Percentiles rank a stretch among this genome's conserved stretches.
Evolutionary conservation across 2,329 filamentous ascomycete species (phyloP).

Genomic region (Beauveria asiatica): DNA sequence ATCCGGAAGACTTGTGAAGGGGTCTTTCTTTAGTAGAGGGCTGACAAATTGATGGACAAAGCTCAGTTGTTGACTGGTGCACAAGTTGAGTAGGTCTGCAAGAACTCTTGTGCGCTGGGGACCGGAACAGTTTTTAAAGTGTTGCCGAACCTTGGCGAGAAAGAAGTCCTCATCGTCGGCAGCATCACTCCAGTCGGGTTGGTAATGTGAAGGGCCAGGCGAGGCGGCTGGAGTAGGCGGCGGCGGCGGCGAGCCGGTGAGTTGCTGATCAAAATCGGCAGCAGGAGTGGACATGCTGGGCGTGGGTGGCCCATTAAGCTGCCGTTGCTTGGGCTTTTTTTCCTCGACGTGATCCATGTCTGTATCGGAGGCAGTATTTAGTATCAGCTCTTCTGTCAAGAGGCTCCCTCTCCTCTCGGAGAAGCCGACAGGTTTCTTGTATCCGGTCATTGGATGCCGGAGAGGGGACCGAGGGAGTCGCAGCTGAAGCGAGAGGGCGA

Average conservation of each 20-base stretch:
- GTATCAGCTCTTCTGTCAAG: slow-evolving; percentile 47
- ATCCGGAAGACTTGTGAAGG: slow-evolving; percentile 84
- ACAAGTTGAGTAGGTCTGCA: slow-evolving; percentile 83
- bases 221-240: slow-evolving; percentile 59
- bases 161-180: slow-evolving; percentile 78
- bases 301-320: slow-evolving; percentile 50
- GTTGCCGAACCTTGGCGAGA: slow-evolving; percentile 66
- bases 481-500: not conserved
- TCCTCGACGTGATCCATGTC: slow-evolving; percentile 40
- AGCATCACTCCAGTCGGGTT: slow-evolving; percentile 66
- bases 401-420: slow-evolving; percentile 53
- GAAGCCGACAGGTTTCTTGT: slow-evolving; percentile 47
- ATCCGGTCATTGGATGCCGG: slow-evolving; percentile 30
- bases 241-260: slow-evolving; percentile 53
- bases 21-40: slow-evolving; percentile 89
- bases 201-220: slow-evolving; percentile 51
- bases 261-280: slow-evolving; percentile 52
- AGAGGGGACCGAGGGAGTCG: not conserved
- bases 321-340: slow-evolving; percentile 40
- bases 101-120: slow-evolving; percentile 73
- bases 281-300: slow-evolving; percentile 59
- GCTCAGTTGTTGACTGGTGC: slow-evolving; percentile 88
- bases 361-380: slow-evolving; percentile 37
- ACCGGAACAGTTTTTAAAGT: slow-evolving; percentile 70
- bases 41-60: slow-evolving; percentile 96